Conservation (phyloP, 805 yeast species). For the Kluyveromyces dobzhanskii region DNA sequence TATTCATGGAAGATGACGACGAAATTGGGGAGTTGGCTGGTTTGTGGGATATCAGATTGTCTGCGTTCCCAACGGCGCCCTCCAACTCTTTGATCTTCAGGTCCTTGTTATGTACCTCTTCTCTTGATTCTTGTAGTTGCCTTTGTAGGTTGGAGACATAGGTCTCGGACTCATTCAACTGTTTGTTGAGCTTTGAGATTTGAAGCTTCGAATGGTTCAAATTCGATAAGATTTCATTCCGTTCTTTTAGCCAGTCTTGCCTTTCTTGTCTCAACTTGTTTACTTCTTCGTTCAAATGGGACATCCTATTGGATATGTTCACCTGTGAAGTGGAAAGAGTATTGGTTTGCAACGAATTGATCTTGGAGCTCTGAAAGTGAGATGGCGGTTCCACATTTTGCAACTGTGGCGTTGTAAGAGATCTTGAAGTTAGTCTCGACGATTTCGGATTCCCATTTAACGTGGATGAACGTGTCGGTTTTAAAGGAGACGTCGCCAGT, state of each 20-base stretch:
- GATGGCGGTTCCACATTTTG: background rate
- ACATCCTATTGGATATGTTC: background rate
- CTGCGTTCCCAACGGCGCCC: too few species aligned
- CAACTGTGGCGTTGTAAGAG: constrained; percentile 9
- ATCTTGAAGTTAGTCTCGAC: constrained; percentile 30
- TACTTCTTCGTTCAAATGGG: constrained; percentile 31
- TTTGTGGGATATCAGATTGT: too few species aligned
- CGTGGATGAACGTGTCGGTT: constrained; percentile 16
- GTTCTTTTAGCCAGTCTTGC: constrained; percentile 27
- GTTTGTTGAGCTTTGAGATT: constrained; percentile 34
- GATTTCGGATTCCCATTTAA: constrained; percentile 37
- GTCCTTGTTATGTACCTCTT: constrained; percentile 54
- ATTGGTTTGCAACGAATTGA: constrained; percentile 7
- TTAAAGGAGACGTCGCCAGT: constrained; percentile 63
- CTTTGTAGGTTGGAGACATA: constrained; percentile 60
- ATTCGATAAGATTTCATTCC: constrained; percentile 25
- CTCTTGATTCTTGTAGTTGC: constrained; percentile 48
- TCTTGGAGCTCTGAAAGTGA: constrained; percentile 12
- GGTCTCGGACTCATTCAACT: constrained; percentile 42
- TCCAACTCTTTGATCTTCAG: constrained; percentile 25
- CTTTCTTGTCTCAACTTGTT: constrained; percentile 47
- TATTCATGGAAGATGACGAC: constrained; percentile 11
- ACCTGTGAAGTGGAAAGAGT: background rate
- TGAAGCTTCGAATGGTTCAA: constrained; percentile 23
- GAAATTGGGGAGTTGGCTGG: constrained; percentile 15